These are phyloP conservation scores for Tolypocladium pustulatum DNA, from an alignment of 2,329 filamentous ascomycete species.

Conservation along the genomic window DNA sequence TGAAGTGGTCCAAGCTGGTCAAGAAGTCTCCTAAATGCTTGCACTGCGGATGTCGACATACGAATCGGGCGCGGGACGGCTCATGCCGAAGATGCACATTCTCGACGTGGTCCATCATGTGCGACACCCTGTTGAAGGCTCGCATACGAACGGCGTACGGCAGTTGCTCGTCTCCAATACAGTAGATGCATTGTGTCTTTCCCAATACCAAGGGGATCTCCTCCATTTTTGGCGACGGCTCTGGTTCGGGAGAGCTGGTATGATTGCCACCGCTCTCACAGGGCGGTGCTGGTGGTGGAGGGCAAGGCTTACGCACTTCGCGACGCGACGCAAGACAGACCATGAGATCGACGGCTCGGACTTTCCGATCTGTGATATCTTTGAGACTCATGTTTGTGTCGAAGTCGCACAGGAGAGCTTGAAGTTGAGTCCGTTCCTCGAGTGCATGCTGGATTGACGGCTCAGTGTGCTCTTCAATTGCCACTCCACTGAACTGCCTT, in stretches of 20 bases:
- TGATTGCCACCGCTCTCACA: neutral
- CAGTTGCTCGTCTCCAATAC: slow-evolving; percentile 3
- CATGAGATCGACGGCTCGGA: slow-evolving; percentile 2
- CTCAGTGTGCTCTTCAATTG: neutral
- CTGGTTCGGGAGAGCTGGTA: neutral
- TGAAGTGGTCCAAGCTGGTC: neutral
- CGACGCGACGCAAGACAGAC: slow-evolving; percentile 3
- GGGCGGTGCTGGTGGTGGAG: neutral
- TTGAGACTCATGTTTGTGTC: neutral
- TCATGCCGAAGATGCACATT: slow-evolving; percentile 1
- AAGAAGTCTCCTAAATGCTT: neutral
- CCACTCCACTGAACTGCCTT: neutral
- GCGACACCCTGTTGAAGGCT: slow-evolving; percentile 1
- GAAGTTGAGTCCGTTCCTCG: neutral
- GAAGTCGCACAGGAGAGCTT: neutral
- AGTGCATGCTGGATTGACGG: neutral
- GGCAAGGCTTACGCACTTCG: slow-evolving; percentile 2
- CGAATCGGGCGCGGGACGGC: too few relatives aligned
- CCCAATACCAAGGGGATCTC: slow-evolving; percentile 3
- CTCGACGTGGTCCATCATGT: slow-evolving; percentile 6
- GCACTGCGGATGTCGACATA: neutral
- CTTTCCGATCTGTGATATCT: neutral
- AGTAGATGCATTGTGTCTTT: slow-evolving; percentile 5
- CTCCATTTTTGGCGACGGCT: neutral
- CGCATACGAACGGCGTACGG: neutral